Conservation (phyloP, 2,329 filamentous ascomycete species). For the Sporothrix phasma region DNA sequence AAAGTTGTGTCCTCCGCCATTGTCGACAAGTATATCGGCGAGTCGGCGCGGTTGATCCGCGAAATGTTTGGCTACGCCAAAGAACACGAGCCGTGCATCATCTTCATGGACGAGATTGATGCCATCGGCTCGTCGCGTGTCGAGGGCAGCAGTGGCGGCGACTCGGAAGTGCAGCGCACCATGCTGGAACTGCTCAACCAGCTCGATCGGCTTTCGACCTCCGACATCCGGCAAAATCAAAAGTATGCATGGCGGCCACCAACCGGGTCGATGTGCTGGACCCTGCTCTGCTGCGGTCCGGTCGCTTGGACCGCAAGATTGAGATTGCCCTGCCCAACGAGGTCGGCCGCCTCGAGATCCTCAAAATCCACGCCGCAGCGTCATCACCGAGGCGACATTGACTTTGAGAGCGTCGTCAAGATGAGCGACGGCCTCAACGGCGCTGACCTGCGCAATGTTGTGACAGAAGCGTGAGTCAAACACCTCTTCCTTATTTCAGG, state of each 20-base stretch:
- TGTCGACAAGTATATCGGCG: conserved; percentile 98
- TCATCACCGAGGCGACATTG: conserved; percentile 85
- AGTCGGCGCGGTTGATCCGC: conserved; percentile 90
- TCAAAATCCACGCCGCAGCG: conserved; percentile 91
- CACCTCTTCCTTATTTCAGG: neutral
- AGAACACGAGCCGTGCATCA: conserved; percentile 98
- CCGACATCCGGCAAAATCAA: conserved; percentile 97
- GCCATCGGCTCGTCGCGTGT: conserved; percentile 92
- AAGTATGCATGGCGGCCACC: conserved; percentile 99
- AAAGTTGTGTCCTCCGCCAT: conserved; percentile 99
- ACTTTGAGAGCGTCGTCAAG: conserved; percentile 98
- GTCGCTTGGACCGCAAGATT: conserved; percentile 92
- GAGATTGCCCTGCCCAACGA: conserved; percentile 97
- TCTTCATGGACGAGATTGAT: conserved; percentile 99
- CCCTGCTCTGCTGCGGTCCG: conserved; percentile 81
- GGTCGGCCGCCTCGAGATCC: conserved; percentile 87
- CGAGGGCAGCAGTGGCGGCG: conserved; percentile 92
- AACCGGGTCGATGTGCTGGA: conserved; percentile 96
- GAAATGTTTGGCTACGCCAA: conserved; percentile 99
- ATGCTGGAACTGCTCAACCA: conserved; percentile 98
- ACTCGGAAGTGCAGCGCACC: conserved; percentile 96
- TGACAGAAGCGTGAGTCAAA: conserved; percentile 97
- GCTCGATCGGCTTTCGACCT: conserved; percentile 98
- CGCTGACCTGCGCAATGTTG: conserved; percentile 92
- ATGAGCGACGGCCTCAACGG: conserved; percentile 99